Evolutionary conservation across 1,284 basidiomycete species (phyloP), one percentile per base, ranked within the genome.

Genomic region (Irpex lacteus): DNA sequence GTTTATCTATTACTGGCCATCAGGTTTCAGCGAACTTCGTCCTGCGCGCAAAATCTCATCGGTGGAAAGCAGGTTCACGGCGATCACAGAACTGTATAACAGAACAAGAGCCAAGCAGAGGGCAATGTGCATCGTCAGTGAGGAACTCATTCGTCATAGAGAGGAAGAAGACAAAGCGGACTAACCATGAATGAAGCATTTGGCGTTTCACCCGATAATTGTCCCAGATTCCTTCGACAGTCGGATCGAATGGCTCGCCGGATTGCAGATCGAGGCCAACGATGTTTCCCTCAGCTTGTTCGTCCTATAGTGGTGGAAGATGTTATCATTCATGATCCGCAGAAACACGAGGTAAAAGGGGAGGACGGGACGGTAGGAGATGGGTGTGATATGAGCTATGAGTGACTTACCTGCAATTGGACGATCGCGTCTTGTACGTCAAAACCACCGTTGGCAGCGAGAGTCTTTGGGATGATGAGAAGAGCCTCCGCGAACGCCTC

Each of bases 141-240:
- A 56, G 66, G 26, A 69, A 63, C 65, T 59, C 68, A 62, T 67
- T 65, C 52, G 40, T 38, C 40, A 26, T 26, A 52, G n/a, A 13
- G 59, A 38, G 61, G 59, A 59, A 60, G 59, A 60, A 60, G 58
- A 60, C 53, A 66, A 49, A 38, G 59, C 18, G 40, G 47, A 56
- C 88, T 74, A 71, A 95, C 94, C 93, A 94, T 73, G 94, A 96
- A 75, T 99, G 97, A 63, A 99, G 80, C 95, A 99, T 98, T 74
- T 99, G 98, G 67, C 97, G 84, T 82, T 99, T 99, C 66, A 99
- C 98, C 65, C 98, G 85, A 77, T 98, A 99, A 79, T 99, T 99
- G 78, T 99, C 98, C 96, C 97, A 99, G 18, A 99, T 90, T 49
- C 98, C 98, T 73, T 95, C 91, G 3, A 94, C 90, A 13, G 94